Evolutionary conservation across 163 green algal genomes (phyloP), one percentile per base, ranked within the genome.

Genomic region (Volvox carteri): DNA sequence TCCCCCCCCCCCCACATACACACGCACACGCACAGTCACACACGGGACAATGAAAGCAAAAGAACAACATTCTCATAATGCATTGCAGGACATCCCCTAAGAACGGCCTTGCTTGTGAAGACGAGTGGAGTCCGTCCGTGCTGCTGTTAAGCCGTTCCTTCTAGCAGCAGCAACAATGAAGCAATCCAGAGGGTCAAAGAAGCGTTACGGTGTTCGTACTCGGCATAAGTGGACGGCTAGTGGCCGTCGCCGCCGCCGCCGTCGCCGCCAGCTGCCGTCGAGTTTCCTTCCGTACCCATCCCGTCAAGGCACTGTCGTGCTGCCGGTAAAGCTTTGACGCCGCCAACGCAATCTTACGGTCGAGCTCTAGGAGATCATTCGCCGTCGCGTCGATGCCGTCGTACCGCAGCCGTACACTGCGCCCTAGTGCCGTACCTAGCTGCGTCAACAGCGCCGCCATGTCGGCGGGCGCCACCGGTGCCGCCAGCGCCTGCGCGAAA

Each of bases 341-440:
- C 30, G 73, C 72, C 41, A 89, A 72, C 30, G 84, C 84, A 46
- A 89, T 89, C 54, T 81, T 78, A 9, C 83, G 67, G 44, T 88
- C 83, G 62, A 88, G 50, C 67, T 88, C 83, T 33, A 88, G 68
- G 33, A 88, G 48, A 42, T 88, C 83, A 4, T 39, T 14, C 28
- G 68, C 67, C 35, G 83, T 58, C 23, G 50, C 35, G 35, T 88
- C 83, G n/a, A 37, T 18, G 21, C 83, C 84, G 8, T 77, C 72
- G 84, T 84, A 67, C n/a, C 84, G 72, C 70, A 89, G 25, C 1
- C 84, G 84, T 30, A 89, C 84, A 19, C 37, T 68, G 9, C 42
- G 52, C 0, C 84, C 84, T 6, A 89, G 84, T 39, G 84, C 52
- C 48, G 67, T 56, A 46, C 84, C 84, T 39, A 89, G 42, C 41